A percentile compares a stretch with the other conserved stretches of the same genome.
Conservation (phyloP, 148 eudicot genomes). For the Spergularia bocconei region DNA sequence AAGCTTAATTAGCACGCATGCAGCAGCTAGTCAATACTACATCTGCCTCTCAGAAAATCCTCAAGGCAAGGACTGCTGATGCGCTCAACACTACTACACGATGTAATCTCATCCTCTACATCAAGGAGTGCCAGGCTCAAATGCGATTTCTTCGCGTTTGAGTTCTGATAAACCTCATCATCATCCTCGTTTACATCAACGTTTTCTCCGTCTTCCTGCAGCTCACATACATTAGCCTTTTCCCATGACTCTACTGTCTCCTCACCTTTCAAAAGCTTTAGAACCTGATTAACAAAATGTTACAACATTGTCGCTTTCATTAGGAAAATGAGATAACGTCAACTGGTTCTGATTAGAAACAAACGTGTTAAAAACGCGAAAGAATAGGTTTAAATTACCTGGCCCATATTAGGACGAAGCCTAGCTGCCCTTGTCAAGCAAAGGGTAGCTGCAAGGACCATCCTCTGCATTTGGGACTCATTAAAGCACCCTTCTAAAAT, state of each 20-base stretch:
- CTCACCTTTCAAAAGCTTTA: slow-evolving; percentile 62
- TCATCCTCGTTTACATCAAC: slow-evolving; percentile 45
- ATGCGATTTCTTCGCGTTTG: slow-evolving; percentile 54
- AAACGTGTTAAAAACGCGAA: background rate
- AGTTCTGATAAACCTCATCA: slow-evolving; percentile 72
- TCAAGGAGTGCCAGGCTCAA: slow-evolving; percentile 65
- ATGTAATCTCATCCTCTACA: slow-evolving; percentile 42
- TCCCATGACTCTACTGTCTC: slow-evolving; percentile 39
- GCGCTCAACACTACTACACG: slow-evolving; percentile 53
- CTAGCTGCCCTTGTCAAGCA: slow-evolving; percentile 80
- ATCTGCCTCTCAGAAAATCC: slow-evolving; percentile 56
- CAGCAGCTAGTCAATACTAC: slow-evolving; percentile 21
- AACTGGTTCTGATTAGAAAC: background rate
- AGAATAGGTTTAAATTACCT: slow-evolving; percentile 37
- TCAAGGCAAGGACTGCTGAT: slow-evolving; percentile 47
- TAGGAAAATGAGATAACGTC: background rate
- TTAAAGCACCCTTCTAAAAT: slow-evolving; percentile 44
- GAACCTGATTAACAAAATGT: slow-evolving; percentile 34
- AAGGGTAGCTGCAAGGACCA: slow-evolving; percentile 75
- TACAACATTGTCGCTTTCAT: background rate
- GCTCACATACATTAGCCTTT: slow-evolving; percentile 28
- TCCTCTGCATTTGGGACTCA: slow-evolving; percentile 58
- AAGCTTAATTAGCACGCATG: background rate
- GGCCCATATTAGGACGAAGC: slow-evolving; percentile 79
- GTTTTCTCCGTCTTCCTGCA: slow-evolving; percentile 28